Conservation (phyloP, 257 asterid genomes). For the Scutellaria barbata region DNA sequence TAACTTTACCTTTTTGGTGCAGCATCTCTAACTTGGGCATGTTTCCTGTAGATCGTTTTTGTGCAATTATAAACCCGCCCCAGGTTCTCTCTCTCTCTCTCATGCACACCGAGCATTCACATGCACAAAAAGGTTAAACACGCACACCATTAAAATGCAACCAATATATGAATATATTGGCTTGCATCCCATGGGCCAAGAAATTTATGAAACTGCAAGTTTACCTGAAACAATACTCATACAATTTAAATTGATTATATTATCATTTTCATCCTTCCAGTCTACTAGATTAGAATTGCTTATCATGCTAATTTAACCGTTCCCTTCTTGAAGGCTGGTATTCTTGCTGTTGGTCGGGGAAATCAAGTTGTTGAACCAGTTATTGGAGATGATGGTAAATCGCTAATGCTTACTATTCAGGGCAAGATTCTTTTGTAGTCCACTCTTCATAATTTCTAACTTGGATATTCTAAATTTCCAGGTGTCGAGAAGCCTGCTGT, state of each 20-base stretch:
- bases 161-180: neutral
- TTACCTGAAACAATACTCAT: conserved; percentile 9
- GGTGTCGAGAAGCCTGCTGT: conserved; percentile 84
- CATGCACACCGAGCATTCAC: neutral
- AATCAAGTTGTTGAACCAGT: conserved; percentile 90
- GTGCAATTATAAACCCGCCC: conserved; percentile 98
- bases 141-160: conserved; percentile 8
- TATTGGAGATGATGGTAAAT: conserved; percentile 77
- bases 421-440: conserved; percentile 27
- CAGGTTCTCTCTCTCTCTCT: conserved; percentile 63
- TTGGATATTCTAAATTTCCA: conserved; percentile 43
- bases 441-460: conserved; percentile 18
- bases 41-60: conserved; percentile 95
- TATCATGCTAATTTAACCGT: conserved; percentile 30
- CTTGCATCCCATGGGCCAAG: conserved; percentile 5
- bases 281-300: neutral
- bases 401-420: conserved; percentile 20
- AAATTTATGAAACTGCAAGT: neutral
- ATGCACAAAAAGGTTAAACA: neutral
- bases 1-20: conserved; percentile 42
- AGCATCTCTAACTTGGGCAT: conserved; percentile 99
- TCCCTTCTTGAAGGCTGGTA: conserved; percentile 81
- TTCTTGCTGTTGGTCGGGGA: conserved; percentile 97
- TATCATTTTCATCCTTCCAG: neutral
- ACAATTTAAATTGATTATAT: neutral